phyloP scores from a whole-genome alignment of 2,329 filamentous ascomycete species.

The Thermochaetoides dissita region DNA sequence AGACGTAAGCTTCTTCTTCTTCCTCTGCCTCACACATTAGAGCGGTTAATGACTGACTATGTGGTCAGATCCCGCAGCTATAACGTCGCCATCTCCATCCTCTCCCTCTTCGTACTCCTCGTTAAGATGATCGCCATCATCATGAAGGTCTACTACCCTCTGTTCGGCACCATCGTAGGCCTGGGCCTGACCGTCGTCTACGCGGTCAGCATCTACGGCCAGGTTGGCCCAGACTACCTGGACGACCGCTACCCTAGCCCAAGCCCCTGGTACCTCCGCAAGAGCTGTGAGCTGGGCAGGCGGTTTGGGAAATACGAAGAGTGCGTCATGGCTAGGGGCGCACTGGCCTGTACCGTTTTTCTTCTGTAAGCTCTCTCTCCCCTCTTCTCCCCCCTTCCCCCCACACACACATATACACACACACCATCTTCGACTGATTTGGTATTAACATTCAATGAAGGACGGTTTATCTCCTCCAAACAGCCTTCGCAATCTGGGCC shows the following conservation, averaged over 20 bases:
- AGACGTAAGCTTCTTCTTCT: slow-evolving; percentile 40
- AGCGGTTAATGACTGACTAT: not conserved
- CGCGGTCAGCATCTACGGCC: slow-evolving; percentile 51
- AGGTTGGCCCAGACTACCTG: slow-evolving; percentile 59
- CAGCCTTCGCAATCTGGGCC: slow-evolving; percentile 44
- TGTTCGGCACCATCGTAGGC: slow-evolving; percentile 47
- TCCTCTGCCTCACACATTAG: too few species aligned
- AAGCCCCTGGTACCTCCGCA: slow-evolving; percentile 61
- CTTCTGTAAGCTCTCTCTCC: slow-evolving; percentile 47
- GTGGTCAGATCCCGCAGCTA: slow-evolving; percentile 55
- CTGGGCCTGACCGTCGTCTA: slow-evolving; percentile 46
- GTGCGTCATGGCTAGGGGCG: slow-evolving; percentile 55
- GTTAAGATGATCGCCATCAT: slow-evolving; percentile 55
- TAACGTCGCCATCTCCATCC: slow-evolving; percentile 63
- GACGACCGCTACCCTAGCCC: slow-evolving; percentile 48
- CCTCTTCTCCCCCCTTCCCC: not conserved
- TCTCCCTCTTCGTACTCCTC: slow-evolving; percentile 63
- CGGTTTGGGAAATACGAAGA: slow-evolving; percentile 38
- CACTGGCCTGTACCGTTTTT: slow-evolving; percentile 48
- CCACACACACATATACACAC: too few species aligned
- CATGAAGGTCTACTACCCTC: slow-evolving; percentile 56
- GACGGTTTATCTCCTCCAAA: slow-evolving; percentile 44
- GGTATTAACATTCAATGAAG: slow-evolving; percentile 22
- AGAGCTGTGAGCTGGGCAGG: slow-evolving; percentile 50
- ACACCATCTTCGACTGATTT: not conserved